Evolutionary conservation across 768 basidiomycete species (phyloP).

Genomic region (Calocybe gangraenosa): DNA sequence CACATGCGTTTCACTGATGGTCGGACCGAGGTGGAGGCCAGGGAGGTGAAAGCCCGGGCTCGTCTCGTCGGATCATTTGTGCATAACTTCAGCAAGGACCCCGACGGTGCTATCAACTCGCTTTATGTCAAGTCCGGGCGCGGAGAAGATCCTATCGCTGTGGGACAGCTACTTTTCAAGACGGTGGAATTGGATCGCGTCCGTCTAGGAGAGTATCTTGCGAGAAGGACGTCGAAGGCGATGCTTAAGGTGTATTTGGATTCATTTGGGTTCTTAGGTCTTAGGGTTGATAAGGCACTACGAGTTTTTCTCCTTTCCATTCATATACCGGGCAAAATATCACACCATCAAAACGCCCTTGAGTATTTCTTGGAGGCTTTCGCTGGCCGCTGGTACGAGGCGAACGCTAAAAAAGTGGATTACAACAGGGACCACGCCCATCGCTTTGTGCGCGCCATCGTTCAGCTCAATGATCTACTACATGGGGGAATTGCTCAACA

Average conservation of each 20-base stretch:
- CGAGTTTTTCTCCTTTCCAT: constrained; percentile 86
- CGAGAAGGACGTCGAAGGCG: constrained; percentile 64
- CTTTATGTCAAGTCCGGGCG: constrained; percentile 61
- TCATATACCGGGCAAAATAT: constrained; percentile 41
- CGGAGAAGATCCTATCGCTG: constrained; percentile 63
- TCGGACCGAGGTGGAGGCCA: constrained; percentile 51
- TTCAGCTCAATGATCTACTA: constrained; percentile 85
- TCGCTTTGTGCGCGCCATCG: constrained; percentile 74
- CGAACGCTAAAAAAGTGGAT: constrained; percentile 72
- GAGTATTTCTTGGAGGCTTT: constrained; percentile 82
- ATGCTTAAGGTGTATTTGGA: constrained; percentile 85
- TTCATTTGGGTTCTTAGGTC: constrained; percentile 77
- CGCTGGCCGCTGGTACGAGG: constrained; percentile 86
- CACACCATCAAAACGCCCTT: constrained; percentile 37
- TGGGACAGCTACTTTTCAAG: constrained; percentile 79
- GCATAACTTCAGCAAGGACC: constrained; percentile 72
- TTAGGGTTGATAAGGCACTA: constrained; percentile 85
- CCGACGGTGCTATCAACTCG: constrained; percentile 72
- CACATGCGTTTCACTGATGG: constrained; percentile 68
- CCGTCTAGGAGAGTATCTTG: constrained; percentile 81
- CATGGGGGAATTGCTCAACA: constrained; percentile 70
- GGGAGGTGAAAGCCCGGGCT: constrained; percentile 38
- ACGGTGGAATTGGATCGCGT: constrained; percentile 79
- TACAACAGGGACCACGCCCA: constrained; percentile 81
- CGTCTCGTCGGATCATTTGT: constrained; percentile 71